A percentile compares a stretch with the other conserved stretches of the same genome.
These are phyloP conservation scores for Diplodia intermedia DNA, from an alignment of 2,329 filamentous ascomycete species.

Conservation along the genomic window DNA sequence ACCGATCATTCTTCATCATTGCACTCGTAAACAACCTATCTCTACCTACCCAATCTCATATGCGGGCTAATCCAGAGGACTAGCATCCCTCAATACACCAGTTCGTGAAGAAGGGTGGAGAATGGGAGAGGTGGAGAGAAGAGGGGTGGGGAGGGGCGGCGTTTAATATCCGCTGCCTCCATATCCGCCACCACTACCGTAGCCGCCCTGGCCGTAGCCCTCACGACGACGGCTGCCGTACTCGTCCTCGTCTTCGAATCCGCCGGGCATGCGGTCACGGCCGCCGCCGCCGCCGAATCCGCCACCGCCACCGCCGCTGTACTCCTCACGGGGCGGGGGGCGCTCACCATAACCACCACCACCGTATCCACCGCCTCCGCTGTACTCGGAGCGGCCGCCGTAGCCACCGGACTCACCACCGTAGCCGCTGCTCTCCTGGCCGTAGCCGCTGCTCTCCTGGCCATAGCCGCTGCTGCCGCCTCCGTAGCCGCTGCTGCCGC, in stretches of 20 bases:
- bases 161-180: background rate
- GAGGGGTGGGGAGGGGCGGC: background rate
- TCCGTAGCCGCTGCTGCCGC: constrained; percentile 14
- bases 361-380: constrained; percentile 15
- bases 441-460: constrained; percentile 33
- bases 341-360: constrained; percentile 29
- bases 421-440: constrained; percentile 30
- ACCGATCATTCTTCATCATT: background rate
- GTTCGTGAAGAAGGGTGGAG: background rate
- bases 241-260: constrained; percentile 31
- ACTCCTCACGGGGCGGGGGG: constrained; percentile 6
- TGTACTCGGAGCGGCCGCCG: constrained; percentile 13
- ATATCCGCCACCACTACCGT: background rate
- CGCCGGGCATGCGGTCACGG: constrained; percentile 24
- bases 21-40: background rate
- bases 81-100: background rate
- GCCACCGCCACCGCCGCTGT: constrained; percentile 35
- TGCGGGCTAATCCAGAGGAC: background rate
- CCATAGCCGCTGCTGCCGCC: constrained; percentile 32
- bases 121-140: background rate
- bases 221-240: constrained; percentile 25
- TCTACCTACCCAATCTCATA: background rate
- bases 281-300: constrained; percentile 16
- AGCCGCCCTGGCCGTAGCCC: constrained; percentile 5
- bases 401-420: constrained; percentile 34